Percentiles rank a stretch among this genome's conserved stretches.
Evolutionary conservation across 768 basidiomycete genomes (phyloP).

Genomic region (Panus rudis): DNA sequence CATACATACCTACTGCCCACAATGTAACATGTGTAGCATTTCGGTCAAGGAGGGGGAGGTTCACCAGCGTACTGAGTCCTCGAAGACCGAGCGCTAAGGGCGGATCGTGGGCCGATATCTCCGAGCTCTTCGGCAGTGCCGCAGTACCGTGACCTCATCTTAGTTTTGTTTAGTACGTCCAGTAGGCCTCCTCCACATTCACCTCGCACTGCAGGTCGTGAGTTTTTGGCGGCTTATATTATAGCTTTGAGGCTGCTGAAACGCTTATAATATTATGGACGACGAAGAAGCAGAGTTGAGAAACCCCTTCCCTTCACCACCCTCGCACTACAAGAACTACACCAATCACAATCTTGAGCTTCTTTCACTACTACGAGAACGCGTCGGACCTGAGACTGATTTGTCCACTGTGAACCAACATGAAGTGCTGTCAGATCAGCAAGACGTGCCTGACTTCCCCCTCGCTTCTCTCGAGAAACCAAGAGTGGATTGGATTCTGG

Average conservation of each 20-base stretch:
- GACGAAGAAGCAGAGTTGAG: constrained; percentile 69
- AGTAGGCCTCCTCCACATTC: too few species aligned
- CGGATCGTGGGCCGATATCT: too few species aligned
- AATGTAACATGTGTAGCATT: too few species aligned
- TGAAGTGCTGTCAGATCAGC: constrained; percentile 60
- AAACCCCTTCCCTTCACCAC: constrained; percentile 87
- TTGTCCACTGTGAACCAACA: constrained; percentile 44
- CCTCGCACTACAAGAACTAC: constrained; percentile 76
- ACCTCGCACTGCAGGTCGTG: too few species aligned
- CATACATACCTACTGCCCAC: too few species aligned
- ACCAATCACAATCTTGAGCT: constrained; percentile 67
- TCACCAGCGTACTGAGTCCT: too few species aligned
- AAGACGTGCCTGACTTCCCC: constrained; percentile 73
- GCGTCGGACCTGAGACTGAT: constrained; percentile 32
- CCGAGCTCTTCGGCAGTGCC: too few species aligned
- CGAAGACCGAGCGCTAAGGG: too few species aligned
- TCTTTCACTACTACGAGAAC: constrained; percentile 53
- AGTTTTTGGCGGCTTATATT: neutral
- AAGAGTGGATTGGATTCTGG: constrained; percentile 84
- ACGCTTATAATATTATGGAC: constrained; percentile 47
- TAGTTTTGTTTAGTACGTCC: too few species aligned
- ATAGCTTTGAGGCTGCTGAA: neutral
- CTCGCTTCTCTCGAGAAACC: constrained; percentile 76
- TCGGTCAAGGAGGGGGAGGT: too few species aligned
- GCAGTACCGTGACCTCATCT: too few species aligned